A percentile compares a stretch with the other conserved stretches of the same genome.
phyloP scores from a whole-genome alignment of 208 protist species.

The Naegleria lovaniensis region DNA sequence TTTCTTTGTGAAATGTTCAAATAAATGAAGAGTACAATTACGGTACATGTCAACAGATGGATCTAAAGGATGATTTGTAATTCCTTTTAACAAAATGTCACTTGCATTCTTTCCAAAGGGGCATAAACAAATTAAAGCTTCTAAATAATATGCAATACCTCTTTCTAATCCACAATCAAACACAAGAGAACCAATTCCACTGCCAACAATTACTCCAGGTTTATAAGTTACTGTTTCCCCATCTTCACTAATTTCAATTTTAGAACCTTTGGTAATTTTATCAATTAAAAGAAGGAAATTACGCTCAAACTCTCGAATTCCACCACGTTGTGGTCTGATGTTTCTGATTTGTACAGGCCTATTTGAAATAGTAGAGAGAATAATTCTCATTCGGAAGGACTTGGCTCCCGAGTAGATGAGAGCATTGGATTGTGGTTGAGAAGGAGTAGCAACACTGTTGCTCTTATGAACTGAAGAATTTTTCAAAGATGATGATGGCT shows the following conservation, averaged over 20 bases:
- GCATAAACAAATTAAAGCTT: conserved; percentile 23
- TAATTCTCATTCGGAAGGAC: conserved; percentile 5
- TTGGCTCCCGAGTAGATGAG: not conserved
- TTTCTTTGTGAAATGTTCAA: not conserved
- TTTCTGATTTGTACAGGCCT: not conserved
- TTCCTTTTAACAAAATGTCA: conserved; percentile 3
- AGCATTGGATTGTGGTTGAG: not conserved
- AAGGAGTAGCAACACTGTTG: not conserved
- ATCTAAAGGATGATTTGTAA: conserved; percentile 30
- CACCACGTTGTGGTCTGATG: not conserved
- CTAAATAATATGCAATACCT: conserved; percentile 34
- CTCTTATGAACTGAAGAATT: not conserved
- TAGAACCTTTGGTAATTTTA: conserved; percentile 14
- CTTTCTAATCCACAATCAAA: not conserved
- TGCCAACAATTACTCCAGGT: conserved; percentile 6
- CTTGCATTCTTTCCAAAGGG: conserved; percentile 27
- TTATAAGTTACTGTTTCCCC: not conserved
- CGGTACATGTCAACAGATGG: not conserved
- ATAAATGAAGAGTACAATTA: conserved; percentile 10
- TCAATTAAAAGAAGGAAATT: conserved; percentile 19
- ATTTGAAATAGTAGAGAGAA: not conserved
- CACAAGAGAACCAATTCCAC: not conserved
- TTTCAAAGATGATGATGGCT: not conserved
- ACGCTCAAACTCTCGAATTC: not conserved
- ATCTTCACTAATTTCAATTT: not conserved